Conservation (phyloP, 768 basidiomycete genomes). For the Pleurotus ostreatus region DNA sequence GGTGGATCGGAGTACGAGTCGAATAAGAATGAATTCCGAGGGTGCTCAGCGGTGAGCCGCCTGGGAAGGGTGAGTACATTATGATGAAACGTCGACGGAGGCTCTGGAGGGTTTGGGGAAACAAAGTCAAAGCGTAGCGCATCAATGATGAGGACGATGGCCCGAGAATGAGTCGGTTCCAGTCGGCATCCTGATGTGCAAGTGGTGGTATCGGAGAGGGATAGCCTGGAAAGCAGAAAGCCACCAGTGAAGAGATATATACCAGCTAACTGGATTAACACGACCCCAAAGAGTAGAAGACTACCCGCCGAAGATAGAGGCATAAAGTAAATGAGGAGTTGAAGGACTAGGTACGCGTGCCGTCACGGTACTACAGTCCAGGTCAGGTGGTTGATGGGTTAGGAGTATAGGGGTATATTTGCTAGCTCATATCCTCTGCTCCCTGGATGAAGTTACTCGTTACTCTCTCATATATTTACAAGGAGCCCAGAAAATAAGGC, state of each 20-base stretch:
- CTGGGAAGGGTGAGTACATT: constrained; percentile 75
- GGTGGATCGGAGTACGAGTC: constrained; percentile 91
- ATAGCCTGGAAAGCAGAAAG: constrained; percentile 79
- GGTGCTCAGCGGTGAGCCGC: constrained; percentile 59
- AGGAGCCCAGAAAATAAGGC: too few relatives aligned
- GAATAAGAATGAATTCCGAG: constrained; percentile 77
- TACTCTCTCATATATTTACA: too few relatives aligned
- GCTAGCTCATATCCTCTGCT: too few relatives aligned
- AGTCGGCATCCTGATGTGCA: constrained; percentile 44
- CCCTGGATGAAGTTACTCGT: too few relatives aligned
- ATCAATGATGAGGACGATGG: constrained; percentile 84
- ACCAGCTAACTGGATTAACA: constrained; percentile 66
- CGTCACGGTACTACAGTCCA: too few relatives aligned
- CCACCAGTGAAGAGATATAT: constrained; percentile 90
- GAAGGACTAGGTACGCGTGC: too few relatives aligned
- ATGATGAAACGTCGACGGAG: constrained; percentile 69
- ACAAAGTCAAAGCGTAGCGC: constrained; percentile 92
- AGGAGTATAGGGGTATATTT: too few relatives aligned
- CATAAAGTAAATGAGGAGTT: too few relatives aligned
- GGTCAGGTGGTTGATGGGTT: too few relatives aligned
- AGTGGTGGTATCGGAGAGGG: constrained; percentile 54
- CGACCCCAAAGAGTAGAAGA: constrained; percentile 55
- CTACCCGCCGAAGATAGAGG: too few relatives aligned
- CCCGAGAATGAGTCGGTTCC: constrained; percentile 66
- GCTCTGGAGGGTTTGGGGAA: constrained; percentile 59